phyloP scores from a whole-genome alignment of 345 rosid genomes.

The thale cress (Arabidopsis thaliana) region TAIR10.1 NC_003074.8:6467001-6467500 shows the following conservation, averaged over 20 bases:
- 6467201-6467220: background rate
- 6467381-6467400: background rate
- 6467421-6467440: conserved; percentile 15
- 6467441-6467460: background rate
- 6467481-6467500: conserved; percentile 14
- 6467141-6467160: conserved; percentile 8
- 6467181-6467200: conserved; percentile 5
- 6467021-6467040: conserved; percentile 14
- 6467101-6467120: conserved; percentile 26
- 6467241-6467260: conserved; percentile 32
- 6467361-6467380: background rate
- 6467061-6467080: background rate
- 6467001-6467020: conserved; percentile 23
- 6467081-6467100: conserved; percentile 3
- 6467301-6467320: conserved; percentile 9
- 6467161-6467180: conserved; percentile 5
- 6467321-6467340: background rate
- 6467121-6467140: conserved; percentile 19
- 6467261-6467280: conserved; percentile 5
- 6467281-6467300: conserved; percentile 8
- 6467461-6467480: background rate
- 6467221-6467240: conserved; percentile 34
- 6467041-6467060: conserved; percentile 18
- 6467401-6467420: conserved; percentile 7
- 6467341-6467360: conserved; percentile 16